Conservation (phyloP, 2,329 filamentous ascomycete genomes). For the Verruconis gallopava region DNA sequence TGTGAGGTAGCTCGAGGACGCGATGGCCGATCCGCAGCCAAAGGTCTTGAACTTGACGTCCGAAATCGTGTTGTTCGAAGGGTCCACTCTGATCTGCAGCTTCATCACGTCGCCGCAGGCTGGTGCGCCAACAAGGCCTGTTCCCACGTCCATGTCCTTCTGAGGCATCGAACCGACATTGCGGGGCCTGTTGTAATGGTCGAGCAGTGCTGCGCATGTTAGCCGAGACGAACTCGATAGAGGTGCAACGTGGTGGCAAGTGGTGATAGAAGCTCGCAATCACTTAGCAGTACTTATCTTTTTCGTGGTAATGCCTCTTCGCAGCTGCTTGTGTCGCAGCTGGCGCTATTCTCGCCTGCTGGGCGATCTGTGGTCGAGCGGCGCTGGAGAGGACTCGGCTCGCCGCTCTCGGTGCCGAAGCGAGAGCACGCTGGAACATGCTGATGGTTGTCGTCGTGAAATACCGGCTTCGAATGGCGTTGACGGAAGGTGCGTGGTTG, state of each 20-base stretch:
- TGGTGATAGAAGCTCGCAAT: conserved; percentile 10
- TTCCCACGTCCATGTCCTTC: conserved; percentile 70
- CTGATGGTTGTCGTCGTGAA: conserved; percentile 15
- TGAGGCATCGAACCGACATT: conserved; percentile 73
- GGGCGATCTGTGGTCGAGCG: conserved; percentile 34
- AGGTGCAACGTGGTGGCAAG: background rate
- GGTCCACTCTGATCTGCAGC: conserved; percentile 84
- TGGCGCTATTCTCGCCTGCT: conserved; percentile 7
- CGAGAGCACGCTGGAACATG: conserved; percentile 47
- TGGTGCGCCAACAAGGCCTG: conserved; percentile 80
- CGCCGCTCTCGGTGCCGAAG: conserved; percentile 39
- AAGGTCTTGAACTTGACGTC: conserved; percentile 99
- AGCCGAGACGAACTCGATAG: conserved; percentile 19
- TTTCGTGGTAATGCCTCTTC: conserved; percentile 49
- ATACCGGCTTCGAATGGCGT: no score
- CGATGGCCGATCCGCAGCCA: conserved; percentile 88
- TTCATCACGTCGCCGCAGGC: conserved; percentile 92
- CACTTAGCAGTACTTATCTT: conserved; percentile 37
- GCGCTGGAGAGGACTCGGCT: conserved; percentile 36
- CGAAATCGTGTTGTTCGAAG: conserved; percentile 72
- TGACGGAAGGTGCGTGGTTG: background rate
- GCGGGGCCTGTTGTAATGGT: conserved; percentile 69
- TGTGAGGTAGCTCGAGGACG: conserved; percentile 85
- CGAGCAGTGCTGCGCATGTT: conserved; percentile 43
- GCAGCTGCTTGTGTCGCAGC: background rate